Percentiles rank a stretch among this genome's conserved stretches.
Evolutionary conservation across 805 yeast genomes (phyloP).

Genomic region (Spathaspora hagerdaliae): DNA sequence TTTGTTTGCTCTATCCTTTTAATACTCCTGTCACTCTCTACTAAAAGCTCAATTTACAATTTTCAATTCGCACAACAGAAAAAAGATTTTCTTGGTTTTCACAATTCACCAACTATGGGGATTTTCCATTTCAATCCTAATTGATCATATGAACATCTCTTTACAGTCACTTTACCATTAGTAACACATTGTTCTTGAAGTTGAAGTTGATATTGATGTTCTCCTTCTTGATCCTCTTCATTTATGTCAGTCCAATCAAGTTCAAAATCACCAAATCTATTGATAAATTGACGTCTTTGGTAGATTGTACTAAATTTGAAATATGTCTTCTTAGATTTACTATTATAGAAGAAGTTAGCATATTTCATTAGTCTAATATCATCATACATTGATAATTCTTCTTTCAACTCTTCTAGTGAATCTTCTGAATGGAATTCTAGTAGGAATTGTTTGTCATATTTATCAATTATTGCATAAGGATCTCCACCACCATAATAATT

Average conservation of each 20-base stretch:
- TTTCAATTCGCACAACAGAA: too few species aligned
- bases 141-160: constrained; percentile 29
- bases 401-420: background rate
- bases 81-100: background rate
- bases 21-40: too few species aligned
- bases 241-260: constrained; percentile 19
- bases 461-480: constrained; percentile 15
- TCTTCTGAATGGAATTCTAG: background rate
- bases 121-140: constrained; percentile 41
- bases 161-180: constrained; percentile 2
- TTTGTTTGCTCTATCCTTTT: too few species aligned
- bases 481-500: constrained; percentile 25
- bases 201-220: background rate
- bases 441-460: constrained; percentile 17
- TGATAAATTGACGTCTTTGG: constrained; percentile 39
- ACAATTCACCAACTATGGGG: constrained; percentile 35
- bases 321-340: constrained; percentile 23
- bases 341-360: constrained; percentile 32
- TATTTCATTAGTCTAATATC: constrained; percentile 21
- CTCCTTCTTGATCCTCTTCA: constrained; percentile 7
- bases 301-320: constrained; percentile 40
- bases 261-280: constrained; percentile 38
- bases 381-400: constrained; percentile 1
- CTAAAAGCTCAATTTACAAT: too few species aligned
- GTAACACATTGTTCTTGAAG: background rate